Base-by-base conservation (phyloP, 1,284 basidiomycete species). In the Sphaerobolus stellatus region DNA sequence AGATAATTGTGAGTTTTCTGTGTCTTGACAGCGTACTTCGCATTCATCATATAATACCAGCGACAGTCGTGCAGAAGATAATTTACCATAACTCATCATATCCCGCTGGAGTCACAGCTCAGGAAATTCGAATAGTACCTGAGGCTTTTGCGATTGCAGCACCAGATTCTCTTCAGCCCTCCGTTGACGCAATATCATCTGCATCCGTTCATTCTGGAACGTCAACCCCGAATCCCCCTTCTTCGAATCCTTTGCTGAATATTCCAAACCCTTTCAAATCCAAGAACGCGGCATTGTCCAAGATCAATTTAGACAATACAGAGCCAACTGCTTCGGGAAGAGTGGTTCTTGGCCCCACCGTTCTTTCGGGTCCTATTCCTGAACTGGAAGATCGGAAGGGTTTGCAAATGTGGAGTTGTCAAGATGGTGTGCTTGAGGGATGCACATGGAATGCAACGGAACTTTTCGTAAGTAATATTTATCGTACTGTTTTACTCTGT, bases 121-220 rank as follows among this genome's bases (percentile, higher is more conserved):
- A 48, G 11, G 29, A 22, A 14, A 25, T 54, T 9, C 34, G 49
- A 16, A 43, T 54, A 27, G 53, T 54, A 9, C 53, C 53, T 16
- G 43, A 44, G 31, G 53, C 53, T 16, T 54, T 36, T 27, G 47
- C 46, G 13, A 40, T 49, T 7, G 47, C 53, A 13, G 53, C 53
- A n/a, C 53, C 53, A 22, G 52, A 38, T 6, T 49, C 53, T 41
- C 30, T 54, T 3, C 53, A 49, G 25, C 47, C 53, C 5, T 54
- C 53, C n/a, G 30, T 38, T 18, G 53, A 54, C 8, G 45, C 46
- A 13, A 33, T 54, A 24, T 54, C 53, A 14, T 54, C 53, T 7
- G 14, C n/a, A 3, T 41, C 28, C 20, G 30, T 44, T 20, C 18
- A 31, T 8, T 25, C 25, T 28, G 30, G 16, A 33, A 16, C 20